Evolutionary conservation across 2,329 filamentous ascomycete genomes (phyloP), one percentile per base, ranked within the genome.

Genomic region (Clarireedia monteithiana): DNA sequence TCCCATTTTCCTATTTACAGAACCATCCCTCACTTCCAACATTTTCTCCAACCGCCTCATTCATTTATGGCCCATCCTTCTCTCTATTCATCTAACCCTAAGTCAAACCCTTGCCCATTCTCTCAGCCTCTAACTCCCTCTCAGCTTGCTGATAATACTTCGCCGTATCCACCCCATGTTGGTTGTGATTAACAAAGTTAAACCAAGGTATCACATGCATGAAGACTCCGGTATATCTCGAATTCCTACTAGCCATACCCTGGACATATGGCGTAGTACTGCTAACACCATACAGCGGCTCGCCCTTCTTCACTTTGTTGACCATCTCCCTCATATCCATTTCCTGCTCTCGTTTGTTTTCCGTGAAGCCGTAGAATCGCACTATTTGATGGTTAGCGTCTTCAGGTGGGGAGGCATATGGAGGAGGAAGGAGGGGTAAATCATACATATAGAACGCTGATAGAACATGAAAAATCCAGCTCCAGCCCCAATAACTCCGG

Each of bases 291-390:
- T 99, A 99, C 49, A 97, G 77, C 38, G 94, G 81, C 77, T 95
- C 82, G 62, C 92, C 92, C 58, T 81, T 83, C 82, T 97, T 99
- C 71, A 97, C 91, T 75, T 92, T 95, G 72, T 85, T 82, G 39
- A 96, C 91, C 94, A 99, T 99, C 75, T 99, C 94, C 62, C 83
- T 82, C 91, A 97, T 97, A 71, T 99, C 94, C 86, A 95, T 86
- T 62, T 96, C 88, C 57, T 94, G 77, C 73, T 99, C 94, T 66
- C 94, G 85, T 54, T 85, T 76, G 75, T 99, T 99, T 74, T 99
- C 94, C 48, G 82, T 85, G 74, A 91, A 89, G 67, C 94, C 94
- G 75, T 96, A 97, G 76, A 99, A 97, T 63, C 94, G 88, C 68
- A 92, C 91, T 55, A 12, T n/a, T n/a, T 20, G 20, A 45, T 45